Base-by-base conservation (phyloP, 306 rosid species). In the Oxytropis ochrocephala region DNA sequence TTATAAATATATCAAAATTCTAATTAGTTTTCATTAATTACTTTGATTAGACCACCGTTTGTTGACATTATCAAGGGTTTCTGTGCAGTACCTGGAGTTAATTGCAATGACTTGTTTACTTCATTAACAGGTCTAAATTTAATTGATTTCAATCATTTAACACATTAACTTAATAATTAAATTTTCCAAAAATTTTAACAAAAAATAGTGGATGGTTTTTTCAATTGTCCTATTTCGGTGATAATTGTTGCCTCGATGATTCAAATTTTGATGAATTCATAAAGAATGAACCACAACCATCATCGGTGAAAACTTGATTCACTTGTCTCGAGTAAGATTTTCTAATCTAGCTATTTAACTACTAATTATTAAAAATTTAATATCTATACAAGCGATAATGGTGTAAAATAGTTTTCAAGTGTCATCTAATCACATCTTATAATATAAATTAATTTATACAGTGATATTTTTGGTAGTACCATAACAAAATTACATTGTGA, bases 271-370 rank as follows among this genome's bases (percentile, higher is more conserved):
- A 67, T 33, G 48, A 59, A 62, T 80, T 89, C 39, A 9, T 87
- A 43, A 44, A 5, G 35, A 61, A 80, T 52, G 85, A 76, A 56
- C 93, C 91, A 14, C 96, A 85, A 17, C 51, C 96, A 5, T 76
- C 97, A 30, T 85, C 97, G 4, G 79, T 76, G 44, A 87, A 73
- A 88, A 91, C 61, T 80, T 0, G 87, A 91, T 64, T 79, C 96
- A 91, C 67, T 83, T 91, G 21, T 66, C 91, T 46, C 94, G 56
- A 73, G 97, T 91, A 85, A 69, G 67, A 58, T 35, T 16, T 14
- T 1, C 19, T 0, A 11, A n/a, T 30, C 21, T 58, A 11, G 10
- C 60, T 7, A 10, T 1, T 24, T 53, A 4, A 29, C 36, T 54
- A 24, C 2, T 54, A 24, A 4, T 8, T 36, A 36, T 0, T 7